These are phyloP conservation scores for Quambalaria eucalypti DNA, from an alignment of 1,284 basidiomycete species.

Conservation along the genomic window DNA sequence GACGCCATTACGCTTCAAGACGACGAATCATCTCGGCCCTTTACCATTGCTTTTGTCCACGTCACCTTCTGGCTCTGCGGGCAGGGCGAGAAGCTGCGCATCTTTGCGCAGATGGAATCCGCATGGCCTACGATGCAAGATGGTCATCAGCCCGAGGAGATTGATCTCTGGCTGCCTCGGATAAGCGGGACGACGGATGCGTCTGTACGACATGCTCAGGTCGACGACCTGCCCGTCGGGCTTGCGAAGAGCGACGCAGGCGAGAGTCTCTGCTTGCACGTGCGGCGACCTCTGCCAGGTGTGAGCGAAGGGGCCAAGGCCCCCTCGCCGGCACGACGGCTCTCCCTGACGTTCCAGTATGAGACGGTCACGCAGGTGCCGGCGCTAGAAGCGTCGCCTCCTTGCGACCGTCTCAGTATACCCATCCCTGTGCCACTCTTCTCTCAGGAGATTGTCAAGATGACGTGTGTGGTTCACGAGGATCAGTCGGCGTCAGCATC, in stretches of 20 bases:
- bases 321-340: not conserved
- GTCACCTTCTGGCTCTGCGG: not conserved
- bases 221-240: not conserved
- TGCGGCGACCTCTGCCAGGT: not conserved
- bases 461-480: not conserved
- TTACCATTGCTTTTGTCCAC: not conserved
- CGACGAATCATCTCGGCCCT: not conserved
- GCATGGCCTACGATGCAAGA: not conserved
- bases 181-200: not conserved
- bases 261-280: not conserved
- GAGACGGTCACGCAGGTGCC: too few species aligned
- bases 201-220: not conserved
- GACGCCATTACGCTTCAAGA: not conserved
- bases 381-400: too few species aligned
- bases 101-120: not conserved
- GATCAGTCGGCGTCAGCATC: not conserved
- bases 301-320: not conserved
- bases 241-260: not conserved
- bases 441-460: not conserved
- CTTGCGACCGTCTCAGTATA: not conserved
- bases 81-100: not conserved
- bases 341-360: not conserved
- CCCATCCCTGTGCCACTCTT: not conserved
- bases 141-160: not conserved
- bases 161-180: not conserved